These are phyloP conservation scores for Arabidopsis thaliana DNA, from an alignment of 345 rosid genomes.

Conservation along the genomic window TAIR10.1 NC_003075.7:7512501-7513000, in stretches of 20 bases:
- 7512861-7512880: neutral
- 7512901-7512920: neutral
- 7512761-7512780: conserved; percentile 64
- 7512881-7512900: neutral
- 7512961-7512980: too few relatives aligned
- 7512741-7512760: conserved; percentile 35
- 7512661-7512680: conserved; percentile 42
- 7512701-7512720: conserved; percentile 64
- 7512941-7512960: neutral
- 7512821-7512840: conserved; percentile 45
- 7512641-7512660: conserved; percentile 51
- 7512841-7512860: neutral
- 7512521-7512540: conserved; percentile 51
- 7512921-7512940: neutral
- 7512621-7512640: conserved; percentile 51
- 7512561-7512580: conserved; percentile 67
- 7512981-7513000: too few relatives aligned
- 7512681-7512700: conserved; percentile 45
- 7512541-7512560: conserved; percentile 71
- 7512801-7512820: conserved; percentile 56
- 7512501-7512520: conserved; percentile 52
- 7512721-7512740: conserved; percentile 52
- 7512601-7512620: conserved; percentile 50
- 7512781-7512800: conserved; percentile 75
- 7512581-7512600: conserved; percentile 68